A percentile compares a stretch with the other conserved stretches of the same genome.
These are phyloP conservation scores for Parachaetomium inaequale DNA, from an alignment of 495 filamentous ascomycete species.

Conservation along the genomic window DNA sequence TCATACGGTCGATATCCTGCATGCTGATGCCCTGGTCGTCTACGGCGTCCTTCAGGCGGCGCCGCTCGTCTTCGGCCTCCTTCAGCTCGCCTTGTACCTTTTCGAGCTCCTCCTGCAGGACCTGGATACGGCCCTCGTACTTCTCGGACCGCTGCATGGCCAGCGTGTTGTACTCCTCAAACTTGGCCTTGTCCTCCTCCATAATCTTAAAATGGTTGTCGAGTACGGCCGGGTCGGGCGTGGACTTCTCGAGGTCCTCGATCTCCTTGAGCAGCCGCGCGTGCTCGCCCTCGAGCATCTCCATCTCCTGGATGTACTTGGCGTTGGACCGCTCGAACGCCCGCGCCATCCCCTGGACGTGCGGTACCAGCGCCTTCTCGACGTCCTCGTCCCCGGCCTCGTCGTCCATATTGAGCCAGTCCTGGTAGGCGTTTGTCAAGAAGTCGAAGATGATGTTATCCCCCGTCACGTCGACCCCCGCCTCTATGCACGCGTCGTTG, in stretches of 20 bases:
- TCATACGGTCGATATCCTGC: slow-evolving; percentile 98
- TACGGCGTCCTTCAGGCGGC: slow-evolving; percentile 75
- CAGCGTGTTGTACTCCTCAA: slow-evolving; percentile 81
- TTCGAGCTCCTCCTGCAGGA: slow-evolving; percentile 73
- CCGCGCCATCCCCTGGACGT: slow-evolving; percentile 82
- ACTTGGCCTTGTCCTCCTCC: slow-evolving; percentile 86
- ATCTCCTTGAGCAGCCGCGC: slow-evolving; percentile 74
- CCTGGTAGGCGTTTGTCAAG: slow-evolving; percentile 79
- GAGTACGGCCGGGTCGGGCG: slow-evolving; percentile 73
- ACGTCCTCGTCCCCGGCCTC: slow-evolving; percentile 81
- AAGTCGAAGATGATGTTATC: slow-evolving; percentile 94
- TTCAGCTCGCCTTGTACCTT: slow-evolving; percentile 73
- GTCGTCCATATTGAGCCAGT: slow-evolving; percentile 86
- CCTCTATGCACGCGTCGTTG: slow-evolving; percentile 80
- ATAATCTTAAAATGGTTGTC: slow-evolving; percentile 82
- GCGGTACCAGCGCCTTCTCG: slow-evolving; percentile 68
- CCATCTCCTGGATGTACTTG: slow-evolving; percentile 74
- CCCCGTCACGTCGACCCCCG: slow-evolving; percentile 77
- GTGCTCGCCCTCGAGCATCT: slow-evolving; percentile 80
- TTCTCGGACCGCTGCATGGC: slow-evolving; percentile 79
- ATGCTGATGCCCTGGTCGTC: slow-evolving; percentile 91
- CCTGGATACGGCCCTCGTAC: slow-evolving; percentile 69
- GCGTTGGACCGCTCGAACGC: slow-evolving; percentile 83
- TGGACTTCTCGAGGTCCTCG: slow-evolving; percentile 78
- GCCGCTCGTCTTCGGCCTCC: slow-evolving; percentile 73